Evolutionary conservation across 306 rosid genomes (phyloP).

Genomic region (Quercus wislizeni): DNA sequence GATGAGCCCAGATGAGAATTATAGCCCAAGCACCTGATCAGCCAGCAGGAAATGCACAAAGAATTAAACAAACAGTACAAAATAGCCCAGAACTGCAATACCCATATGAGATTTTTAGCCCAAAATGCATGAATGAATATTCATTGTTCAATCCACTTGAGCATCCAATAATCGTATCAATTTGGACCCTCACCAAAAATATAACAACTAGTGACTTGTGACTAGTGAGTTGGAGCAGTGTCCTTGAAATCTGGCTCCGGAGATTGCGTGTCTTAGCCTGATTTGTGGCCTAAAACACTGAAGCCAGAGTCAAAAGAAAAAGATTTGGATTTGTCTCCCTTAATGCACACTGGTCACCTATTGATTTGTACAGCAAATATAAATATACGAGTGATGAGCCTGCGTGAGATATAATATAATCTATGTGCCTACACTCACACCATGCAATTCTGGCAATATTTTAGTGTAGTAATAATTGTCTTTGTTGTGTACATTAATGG

Average conservation of each 20-base stretch:
- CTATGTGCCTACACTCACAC: neutral
- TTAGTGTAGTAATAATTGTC: neutral
- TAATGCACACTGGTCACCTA: constrained; percentile 3
- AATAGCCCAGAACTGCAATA: constrained; percentile 3
- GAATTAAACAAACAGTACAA: neutral
- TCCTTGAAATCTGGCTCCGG: constrained; percentile 30
- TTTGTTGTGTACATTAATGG: neutral
- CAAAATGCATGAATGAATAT: neutral
- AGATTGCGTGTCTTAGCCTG: constrained; percentile 23
- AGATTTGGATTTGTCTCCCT: constrained; percentile 3
- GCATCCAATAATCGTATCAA: constrained; percentile 24
- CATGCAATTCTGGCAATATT: neutral
- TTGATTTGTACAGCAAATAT: neutral
- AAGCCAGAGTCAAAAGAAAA: constrained; percentile 13
- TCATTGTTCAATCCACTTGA: constrained; percentile 9
- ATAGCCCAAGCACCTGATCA: neutral
- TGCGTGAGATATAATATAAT: no score
- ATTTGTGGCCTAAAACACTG: constrained; percentile 2
- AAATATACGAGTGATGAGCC: no score
- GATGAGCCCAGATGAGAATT: constrained; percentile 3
- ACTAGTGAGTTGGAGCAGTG: constrained; percentile 26
- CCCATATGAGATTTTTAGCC: constrained; percentile 30
- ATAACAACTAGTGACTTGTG: neutral
- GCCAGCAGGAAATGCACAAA: neutral
- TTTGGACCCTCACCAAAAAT: neutral